phyloP scores from a whole-genome alignment of 805 yeast species.

The Nakazawaea holstii region DNA sequence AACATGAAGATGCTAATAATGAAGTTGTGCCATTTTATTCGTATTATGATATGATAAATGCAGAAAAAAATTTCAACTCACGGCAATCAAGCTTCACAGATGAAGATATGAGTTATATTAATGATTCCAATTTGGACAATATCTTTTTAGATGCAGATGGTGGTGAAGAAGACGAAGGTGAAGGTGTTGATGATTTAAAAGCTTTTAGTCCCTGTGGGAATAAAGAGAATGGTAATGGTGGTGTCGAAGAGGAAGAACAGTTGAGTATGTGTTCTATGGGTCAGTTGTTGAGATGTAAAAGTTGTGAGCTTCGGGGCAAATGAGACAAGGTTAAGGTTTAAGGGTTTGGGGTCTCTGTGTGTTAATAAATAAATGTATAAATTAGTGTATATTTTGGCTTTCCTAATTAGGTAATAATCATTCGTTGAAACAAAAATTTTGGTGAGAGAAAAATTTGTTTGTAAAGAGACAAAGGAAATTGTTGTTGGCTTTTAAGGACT shows the following conservation, averaged over 20 bases:
- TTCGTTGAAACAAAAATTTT: neutral
- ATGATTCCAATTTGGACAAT: neutral
- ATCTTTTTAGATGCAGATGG: neutral
- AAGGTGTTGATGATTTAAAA: neutral
- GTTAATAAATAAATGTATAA: no score
- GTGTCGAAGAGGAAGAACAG: conserved; percentile 7
- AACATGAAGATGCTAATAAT: neutral
- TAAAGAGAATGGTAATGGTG: neutral
- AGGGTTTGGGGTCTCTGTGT: neutral
- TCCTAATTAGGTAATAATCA: no score
- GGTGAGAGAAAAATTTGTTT: neutral
- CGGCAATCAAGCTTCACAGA: neutral
- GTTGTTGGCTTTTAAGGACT: neutral
- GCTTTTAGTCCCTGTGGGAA: neutral
- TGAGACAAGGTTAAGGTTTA: neutral
- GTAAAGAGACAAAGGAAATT: no score
- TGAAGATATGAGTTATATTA: neutral
- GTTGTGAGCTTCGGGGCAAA: conserved; percentile 13
- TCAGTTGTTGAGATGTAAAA: conserved; percentile 18
- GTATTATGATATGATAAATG: conserved; percentile 7
- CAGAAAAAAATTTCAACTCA: neutral
- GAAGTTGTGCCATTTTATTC: conserved; percentile 8
- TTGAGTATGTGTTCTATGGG: conserved; percentile 22
- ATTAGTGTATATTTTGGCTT: neutral
- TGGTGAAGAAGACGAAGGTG: conserved; percentile 7